Evolutionary conservation across 2,329 filamentous ascomycete species (phyloP), one percentile per base, ranked within the genome.

Genomic region (Alternaria metachromatica): DNA sequence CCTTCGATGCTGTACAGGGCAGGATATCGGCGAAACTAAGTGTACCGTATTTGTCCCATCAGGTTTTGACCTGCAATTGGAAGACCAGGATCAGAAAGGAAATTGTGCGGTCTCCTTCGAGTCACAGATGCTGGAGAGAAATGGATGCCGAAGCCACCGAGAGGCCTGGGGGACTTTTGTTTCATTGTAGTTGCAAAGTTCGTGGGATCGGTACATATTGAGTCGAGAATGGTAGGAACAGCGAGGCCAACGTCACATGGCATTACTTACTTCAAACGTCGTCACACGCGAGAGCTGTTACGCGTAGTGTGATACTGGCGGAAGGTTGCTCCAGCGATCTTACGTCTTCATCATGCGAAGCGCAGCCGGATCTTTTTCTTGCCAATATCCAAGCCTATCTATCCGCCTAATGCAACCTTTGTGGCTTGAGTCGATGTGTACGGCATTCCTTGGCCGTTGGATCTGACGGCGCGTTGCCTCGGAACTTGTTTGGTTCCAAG

Each of bases 41-140:
- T 10, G 30, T 72, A 28, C 28, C 69, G 46, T 57, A 69, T 18
- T 21, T 72, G 43, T 46, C 69, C 12, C 63, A 63, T 23, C 33
- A 37, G 6, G 23, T 46, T 12, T 30, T 54, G 18, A 51, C 53
- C 20, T 30, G 37, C 8, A 55, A 54, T 10, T 71, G 60, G 58
- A 43, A 41, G 18, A 21, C 69, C 54, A 55, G 2, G 55, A 61
- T 9, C 37, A 65, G 6, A 46, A 66, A 28, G 69, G 65, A 2
- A 59, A 58, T 21, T 59, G 58, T 18, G 21, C 58, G 10, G 61
- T 61, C 3, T 72, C 68, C 44, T 58, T 55, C 3, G 28, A 28
- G 3, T 62, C 8, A 67, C 57, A 18, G 49, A 62, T 13, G 53
- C 63, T 5, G 49, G 60, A 13, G 57, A 69, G n/a, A 55, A 55